Evolutionary conservation across 495 filamentous ascomycete genomes (phyloP).

Genomic region (Sabuloglossum arenarium): DNA sequence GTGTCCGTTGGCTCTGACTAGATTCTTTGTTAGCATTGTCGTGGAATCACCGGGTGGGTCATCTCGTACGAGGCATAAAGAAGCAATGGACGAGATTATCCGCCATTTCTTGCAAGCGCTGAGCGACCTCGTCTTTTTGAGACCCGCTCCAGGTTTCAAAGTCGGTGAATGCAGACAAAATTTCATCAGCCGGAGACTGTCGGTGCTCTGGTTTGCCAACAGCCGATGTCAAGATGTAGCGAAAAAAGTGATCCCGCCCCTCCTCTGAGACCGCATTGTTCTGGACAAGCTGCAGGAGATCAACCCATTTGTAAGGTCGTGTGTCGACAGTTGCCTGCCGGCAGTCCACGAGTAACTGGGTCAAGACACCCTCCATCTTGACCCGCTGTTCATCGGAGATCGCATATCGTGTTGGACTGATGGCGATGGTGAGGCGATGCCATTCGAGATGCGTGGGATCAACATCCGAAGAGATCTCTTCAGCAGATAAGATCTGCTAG

Average conservation of each 20-base stretch:
- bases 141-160: background rate
- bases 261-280: background rate
- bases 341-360: background rate
- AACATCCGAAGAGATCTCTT: too few relatives aligned
- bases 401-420: background rate
- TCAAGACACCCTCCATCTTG: background rate
- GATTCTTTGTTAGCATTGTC: background rate
- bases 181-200: background rate
- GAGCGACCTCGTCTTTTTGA: background rate
- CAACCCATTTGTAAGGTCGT: background rate
- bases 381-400: background rate
- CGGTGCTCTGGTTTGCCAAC: background rate
- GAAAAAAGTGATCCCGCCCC: background rate
- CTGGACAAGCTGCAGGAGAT: background rate
- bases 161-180: background rate
- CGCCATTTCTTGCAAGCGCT: background rate
- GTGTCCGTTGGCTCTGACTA: slow-evolving; percentile 9
- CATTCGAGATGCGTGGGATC: background rate
- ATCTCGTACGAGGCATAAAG: background rate
- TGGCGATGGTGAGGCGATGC: background rate
- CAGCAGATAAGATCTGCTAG: too few relatives aligned
- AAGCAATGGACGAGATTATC: background rate
- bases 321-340: background rate
- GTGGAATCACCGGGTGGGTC: background rate
- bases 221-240: background rate